These are phyloP conservation scores for Astragalus membranaceus DNA, from an alignment of 306 rosid genomes.

Conservation along the genomic window DNA sequence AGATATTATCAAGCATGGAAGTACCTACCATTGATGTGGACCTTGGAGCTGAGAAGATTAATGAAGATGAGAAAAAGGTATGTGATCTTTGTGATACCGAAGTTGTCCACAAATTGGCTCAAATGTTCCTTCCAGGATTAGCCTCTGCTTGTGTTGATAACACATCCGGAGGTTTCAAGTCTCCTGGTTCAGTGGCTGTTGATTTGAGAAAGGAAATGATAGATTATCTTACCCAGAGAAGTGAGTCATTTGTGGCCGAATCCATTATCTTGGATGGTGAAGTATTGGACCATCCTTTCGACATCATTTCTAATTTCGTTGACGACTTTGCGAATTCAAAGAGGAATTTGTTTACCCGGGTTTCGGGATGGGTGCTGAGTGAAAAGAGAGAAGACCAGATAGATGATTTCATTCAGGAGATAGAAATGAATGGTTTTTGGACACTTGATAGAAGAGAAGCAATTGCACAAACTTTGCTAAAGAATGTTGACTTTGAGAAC, in stretches of 20 bases:
- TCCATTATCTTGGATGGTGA: slow-evolving; percentile 50
- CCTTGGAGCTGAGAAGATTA: slow-evolving; percentile 49
- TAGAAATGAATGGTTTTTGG: slow-evolving; percentile 74
- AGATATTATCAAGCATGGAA: slow-evolving; percentile 45
- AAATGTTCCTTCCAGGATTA: slow-evolving; percentile 66
- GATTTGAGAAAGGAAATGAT: slow-evolving; percentile 77
- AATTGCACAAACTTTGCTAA: slow-evolving; percentile 40
- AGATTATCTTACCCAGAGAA: slow-evolving; percentile 52
- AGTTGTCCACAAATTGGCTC: slow-evolving; percentile 65
- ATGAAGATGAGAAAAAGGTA: slow-evolving; percentile 40
- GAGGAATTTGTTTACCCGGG: slow-evolving; percentile 64
- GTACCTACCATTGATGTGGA: slow-evolving; percentile 37
- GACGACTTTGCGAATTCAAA: slow-evolving; percentile 62
- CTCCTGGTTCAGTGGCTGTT: slow-evolving; percentile 64
- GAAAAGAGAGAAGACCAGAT: slow-evolving; percentile 85
- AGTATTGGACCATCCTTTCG: slow-evolving; percentile 57
- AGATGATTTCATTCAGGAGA: slow-evolving; percentile 78
- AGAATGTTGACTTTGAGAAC: slow-evolving; percentile 69
- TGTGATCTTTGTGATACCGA: slow-evolving; percentile 68
- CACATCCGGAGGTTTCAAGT: slow-evolving; percentile 64
- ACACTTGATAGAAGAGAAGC: slow-evolving; percentile 51
- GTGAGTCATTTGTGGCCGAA: slow-evolving; percentile 70
- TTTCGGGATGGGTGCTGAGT: slow-evolving; percentile 70
- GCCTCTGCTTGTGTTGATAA: slow-evolving; percentile 73
- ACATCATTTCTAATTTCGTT: slow-evolving; percentile 60